Evolutionary conservation across 495 filamentous ascomycete species (phyloP).

Genomic region (Aspergillus bertholletiae): DNA sequence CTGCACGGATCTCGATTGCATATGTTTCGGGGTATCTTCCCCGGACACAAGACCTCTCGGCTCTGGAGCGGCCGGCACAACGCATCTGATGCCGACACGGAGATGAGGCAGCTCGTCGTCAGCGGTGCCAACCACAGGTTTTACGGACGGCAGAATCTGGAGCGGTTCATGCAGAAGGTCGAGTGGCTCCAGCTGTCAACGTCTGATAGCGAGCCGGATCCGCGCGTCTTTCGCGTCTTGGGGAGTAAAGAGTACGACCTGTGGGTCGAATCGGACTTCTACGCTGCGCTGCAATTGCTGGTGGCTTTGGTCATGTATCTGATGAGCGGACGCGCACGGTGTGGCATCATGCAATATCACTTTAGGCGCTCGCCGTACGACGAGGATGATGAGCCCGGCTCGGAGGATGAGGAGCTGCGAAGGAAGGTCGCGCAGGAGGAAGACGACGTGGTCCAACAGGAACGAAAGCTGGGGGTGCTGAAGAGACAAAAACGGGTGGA

Average conservation of each 20-base stretch:
- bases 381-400: conserved; percentile 4
- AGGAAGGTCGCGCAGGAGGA: conserved; percentile 10
- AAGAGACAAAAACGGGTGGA: conserved; percentile 15
- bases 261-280: conserved; percentile 23
- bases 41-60: conserved; percentile 23
- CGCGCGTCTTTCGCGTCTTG: conserved; percentile 21
- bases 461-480: conserved; percentile 6
- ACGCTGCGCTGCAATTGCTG: conserved; percentile 12
- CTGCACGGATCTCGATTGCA: conserved; percentile 31
- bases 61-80: conserved; percentile 24
- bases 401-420: conserved; percentile 6
- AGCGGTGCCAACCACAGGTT: conserved; percentile 3
- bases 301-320: conserved; percentile 24
- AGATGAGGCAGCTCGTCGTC: not conserved
- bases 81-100: not conserved
- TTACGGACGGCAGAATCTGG: conserved; percentile 19
- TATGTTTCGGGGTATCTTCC: conserved; percentile 28
- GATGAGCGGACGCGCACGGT: conserved; percentile 25
- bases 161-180: conserved; percentile 17
- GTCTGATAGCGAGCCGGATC: conserved; percentile 13
- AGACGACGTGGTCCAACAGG: conserved; percentile 10
- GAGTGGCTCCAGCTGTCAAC: conserved; percentile 15
- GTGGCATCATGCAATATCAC: conserved; percentile 21
- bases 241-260: conserved; percentile 28
- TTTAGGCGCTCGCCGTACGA: conserved; percentile 21